Evolutionary conservation across 257 asterid species (phyloP), one percentile per base, ranked within the genome.

Genomic region (Buddleja alternifolia): DNA sequence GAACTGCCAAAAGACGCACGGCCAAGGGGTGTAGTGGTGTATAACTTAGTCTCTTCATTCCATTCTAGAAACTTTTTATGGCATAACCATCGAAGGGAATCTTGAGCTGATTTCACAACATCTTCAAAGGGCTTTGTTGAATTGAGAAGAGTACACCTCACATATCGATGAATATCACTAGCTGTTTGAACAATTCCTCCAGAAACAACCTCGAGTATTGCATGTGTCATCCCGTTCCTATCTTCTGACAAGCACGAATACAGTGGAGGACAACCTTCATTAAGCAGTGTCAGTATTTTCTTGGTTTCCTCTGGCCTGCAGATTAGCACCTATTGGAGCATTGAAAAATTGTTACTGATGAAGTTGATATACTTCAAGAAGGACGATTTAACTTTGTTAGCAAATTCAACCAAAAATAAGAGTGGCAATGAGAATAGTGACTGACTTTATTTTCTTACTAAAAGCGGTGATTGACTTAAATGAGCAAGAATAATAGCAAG

Each of bases 171-270:
- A 83, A 93, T 93, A 62, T 93, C 99, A 70, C 69, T 72, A 60
- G 99, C 96, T 62, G 96, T 90, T 78, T 93, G 99, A 78, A 93
- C 99, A 77, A 93, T 90, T 73, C 99, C 99, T 63, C 99, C 97
- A 72, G 97, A 95, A 73, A 90, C 97, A 73, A 93, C 99, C 83
- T 93, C 99, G 72, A 93, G 78, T 79, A 90, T 93, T 69, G 99
- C 97, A 72, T 93, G 99, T 79, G 90, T 93, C 99, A 93, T 93
- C 72, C 99, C 99, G 80, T 90, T 93, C 85, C 88, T 90, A 78
- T 90, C 97, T 81, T 93, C 99, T 11, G 99, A 87, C 84, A 93
- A 80, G 79, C 99, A 93, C 75, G 99, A 93, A 73, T 87, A 60
- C 64, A 93, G 88, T n/a, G 96, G 96, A 75, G 99, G 92, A 72